A percentile compares a stretch with the other conserved stretches of the same genome.
Conservation (phyloP, 2,329 filamentous ascomycete genomes). For the Helotiales sp. region DNA sequence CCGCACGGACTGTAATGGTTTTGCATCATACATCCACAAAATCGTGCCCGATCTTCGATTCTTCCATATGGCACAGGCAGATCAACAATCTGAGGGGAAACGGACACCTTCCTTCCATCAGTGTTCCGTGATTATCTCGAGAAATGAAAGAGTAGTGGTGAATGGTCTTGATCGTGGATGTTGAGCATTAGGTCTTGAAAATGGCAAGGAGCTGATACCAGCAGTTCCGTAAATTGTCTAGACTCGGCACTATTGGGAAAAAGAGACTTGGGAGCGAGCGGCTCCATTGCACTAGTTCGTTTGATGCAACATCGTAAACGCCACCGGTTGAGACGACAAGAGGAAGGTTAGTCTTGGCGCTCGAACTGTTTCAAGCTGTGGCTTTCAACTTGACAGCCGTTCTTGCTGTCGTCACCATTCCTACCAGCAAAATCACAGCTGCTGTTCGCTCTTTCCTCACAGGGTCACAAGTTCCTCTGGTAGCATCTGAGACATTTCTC, state of each 20-base stretch:
- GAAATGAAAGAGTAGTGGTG: neutral
- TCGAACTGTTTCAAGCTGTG: neutral
- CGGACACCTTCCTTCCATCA: too few species aligned
- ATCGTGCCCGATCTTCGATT: neutral
- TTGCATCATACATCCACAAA: neutral
- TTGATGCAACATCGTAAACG: too few species aligned
- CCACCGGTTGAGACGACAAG: neutral
- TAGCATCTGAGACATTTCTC: too few species aligned
- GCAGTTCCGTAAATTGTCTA: too few species aligned
- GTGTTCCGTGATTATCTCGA: neutral
- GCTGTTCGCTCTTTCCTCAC: neutral
- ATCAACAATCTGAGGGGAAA: neutral
- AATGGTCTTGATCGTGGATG: too few species aligned
- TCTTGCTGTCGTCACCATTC: neutral
- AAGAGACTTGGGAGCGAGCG: too few species aligned
- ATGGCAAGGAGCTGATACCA: too few species aligned
- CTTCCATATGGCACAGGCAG: neutral
- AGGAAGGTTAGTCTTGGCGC: neutral
- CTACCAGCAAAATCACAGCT: neutral
- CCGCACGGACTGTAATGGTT: neutral
- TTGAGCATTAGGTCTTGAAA: too few species aligned
- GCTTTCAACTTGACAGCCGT: neutral
- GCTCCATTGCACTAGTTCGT: too few species aligned
- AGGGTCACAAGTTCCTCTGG: too few species aligned
- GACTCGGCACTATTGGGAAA: too few species aligned